A percentile compares a stretch with the other conserved stretches of the same genome.
These are phyloP conservation scores for Tolypocladium ovalisporum DNA, from an alignment of 2,329 filamentous ascomycete species.

Conservation along the genomic window DNA sequence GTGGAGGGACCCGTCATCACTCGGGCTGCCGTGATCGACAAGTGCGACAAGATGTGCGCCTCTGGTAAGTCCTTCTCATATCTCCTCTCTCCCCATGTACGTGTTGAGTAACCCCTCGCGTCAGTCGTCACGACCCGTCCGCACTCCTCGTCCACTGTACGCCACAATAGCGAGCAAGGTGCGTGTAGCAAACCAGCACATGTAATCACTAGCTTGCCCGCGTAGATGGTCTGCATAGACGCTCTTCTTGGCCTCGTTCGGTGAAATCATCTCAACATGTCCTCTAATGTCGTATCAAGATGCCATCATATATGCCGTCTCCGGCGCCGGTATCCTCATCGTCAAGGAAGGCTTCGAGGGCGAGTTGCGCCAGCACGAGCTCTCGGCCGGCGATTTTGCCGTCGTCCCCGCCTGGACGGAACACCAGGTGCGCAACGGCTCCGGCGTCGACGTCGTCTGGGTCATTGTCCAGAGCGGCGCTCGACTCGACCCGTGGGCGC, in stretches of 20 bases:
- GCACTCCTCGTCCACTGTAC: conserved; percentile 48
- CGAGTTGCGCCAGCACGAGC: conserved; percentile 39
- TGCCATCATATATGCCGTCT: conserved; percentile 55
- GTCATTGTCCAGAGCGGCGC: conserved; percentile 53
- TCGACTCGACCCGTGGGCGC: conserved; percentile 47
- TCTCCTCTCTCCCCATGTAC: conserved; percentile 2
- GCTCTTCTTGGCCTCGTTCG: background rate
- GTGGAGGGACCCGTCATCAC: conserved; percentile 21
- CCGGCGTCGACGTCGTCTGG: conserved; percentile 50
- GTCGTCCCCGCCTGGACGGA: conserved; percentile 60
- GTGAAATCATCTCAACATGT: background rate
- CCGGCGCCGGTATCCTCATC: conserved; percentile 50
- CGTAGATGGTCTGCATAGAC: background rate
- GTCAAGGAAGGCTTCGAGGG: conserved; percentile 43
- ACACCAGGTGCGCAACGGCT: conserved; percentile 59
- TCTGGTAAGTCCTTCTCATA: conserved; percentile 35
- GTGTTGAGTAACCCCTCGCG: conserved; percentile 11
- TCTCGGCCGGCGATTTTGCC: conserved; percentile 57
- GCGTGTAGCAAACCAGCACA: conserved; percentile 7
- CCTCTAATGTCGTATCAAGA: conserved; percentile 29
- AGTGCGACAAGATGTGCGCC: conserved; percentile 56
- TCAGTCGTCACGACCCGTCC: conserved; percentile 54
- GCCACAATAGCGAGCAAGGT: conserved; percentile 62
- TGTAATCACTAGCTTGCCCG: background rate
- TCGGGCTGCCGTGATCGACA: conserved; percentile 48